A percentile compares a stretch with the other conserved stretches of the same genome.
phyloP scores from a whole-genome alignment of 2,329 filamentous ascomycete genomes.

The Teratosphaeria pseudoeucalypti region DNA sequence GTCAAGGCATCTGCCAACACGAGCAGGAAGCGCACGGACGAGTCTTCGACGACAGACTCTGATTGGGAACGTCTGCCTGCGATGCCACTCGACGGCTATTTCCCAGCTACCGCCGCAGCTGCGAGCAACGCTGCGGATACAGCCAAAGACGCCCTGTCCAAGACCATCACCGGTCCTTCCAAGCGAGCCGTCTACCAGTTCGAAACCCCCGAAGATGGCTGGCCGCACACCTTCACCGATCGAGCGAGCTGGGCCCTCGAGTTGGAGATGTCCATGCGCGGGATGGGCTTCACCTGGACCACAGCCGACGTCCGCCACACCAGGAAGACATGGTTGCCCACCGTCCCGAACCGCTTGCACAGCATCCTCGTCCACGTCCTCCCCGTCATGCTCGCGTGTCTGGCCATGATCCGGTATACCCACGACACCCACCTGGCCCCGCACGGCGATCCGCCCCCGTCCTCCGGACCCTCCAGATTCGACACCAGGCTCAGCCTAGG shows the following conservation, averaged over 20 bases:
- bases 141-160: conserved; percentile 6
- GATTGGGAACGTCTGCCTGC: conserved; percentile 5
- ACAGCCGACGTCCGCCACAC: conserved; percentile 37
- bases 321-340: conserved; percentile 34
- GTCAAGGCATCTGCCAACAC: conserved; percentile 3
- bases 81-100: conserved; percentile 5
- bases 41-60: background rate
- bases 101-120: background rate
- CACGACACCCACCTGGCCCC: conserved; percentile 23
- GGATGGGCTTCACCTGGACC: conserved; percentile 36
- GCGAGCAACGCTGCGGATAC: conserved; percentile 2
- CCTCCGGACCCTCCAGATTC: conserved; percentile 21
- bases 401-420: conserved; percentile 26
- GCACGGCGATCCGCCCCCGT: conserved; percentile 13
- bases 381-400: conserved; percentile 26
- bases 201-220: conserved; percentile 31
- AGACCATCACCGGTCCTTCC: conserved; percentile 15
- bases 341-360: conserved; percentile 29
- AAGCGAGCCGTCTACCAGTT: conserved; percentile 22
- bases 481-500: conserved; percentile 18
- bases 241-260: conserved; percentile 36
- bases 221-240: conserved; percentile 29
- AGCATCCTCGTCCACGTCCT: conserved; percentile 30
- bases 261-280: conserved; percentile 35
- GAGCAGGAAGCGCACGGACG: conserved; percentile 1